Percentiles rank a stretch among this genome's conserved stretches.
phyloP scores from a whole-genome alignment of 768 basidiomycete species.

The Boletus reticulatus region DNA sequence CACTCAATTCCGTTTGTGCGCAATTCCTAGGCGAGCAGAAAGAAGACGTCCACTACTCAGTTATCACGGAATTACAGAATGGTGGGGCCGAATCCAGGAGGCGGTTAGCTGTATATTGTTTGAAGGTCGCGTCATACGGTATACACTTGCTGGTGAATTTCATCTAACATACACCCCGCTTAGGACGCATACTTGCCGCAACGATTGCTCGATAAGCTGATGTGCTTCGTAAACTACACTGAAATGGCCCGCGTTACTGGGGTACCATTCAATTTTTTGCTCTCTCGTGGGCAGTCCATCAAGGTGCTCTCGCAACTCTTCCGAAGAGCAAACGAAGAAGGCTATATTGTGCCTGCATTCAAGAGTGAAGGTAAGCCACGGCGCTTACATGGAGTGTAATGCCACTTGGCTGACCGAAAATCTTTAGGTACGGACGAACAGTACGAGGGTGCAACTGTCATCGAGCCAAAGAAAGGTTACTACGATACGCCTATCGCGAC shows the following conservation, averaged over 20 bases:
- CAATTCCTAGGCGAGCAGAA: conserved; percentile 99
- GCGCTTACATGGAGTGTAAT: background rate
- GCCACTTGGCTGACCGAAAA: background rate
- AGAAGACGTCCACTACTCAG: conserved; percentile 98
- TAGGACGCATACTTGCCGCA: conserved; percentile 99
- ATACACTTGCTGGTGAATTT: background rate
- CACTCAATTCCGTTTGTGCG: conserved; percentile 96
- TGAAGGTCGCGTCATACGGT: conserved; percentile 61
- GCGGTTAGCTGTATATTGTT: conserved; percentile 93
- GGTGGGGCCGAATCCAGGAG: conserved; percentile 91
- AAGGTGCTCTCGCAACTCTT: conserved; percentile 96
- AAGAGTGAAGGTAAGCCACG: conserved; percentile 72
- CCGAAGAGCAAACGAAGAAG: conserved; percentile 88
- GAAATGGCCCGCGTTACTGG: conserved; percentile 99
- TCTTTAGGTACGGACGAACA: conserved; percentile 82
- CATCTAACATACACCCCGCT: background rate
- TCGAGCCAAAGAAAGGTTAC: conserved; percentile 94
- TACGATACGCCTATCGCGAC: conserved; percentile 97
- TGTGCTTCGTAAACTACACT: conserved; percentile 98
- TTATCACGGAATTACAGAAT: conserved; percentile 97
- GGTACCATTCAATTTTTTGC: conserved; percentile 96
- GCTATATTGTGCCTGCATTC: conserved; percentile 83
- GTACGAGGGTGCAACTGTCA: conserved; percentile 98
- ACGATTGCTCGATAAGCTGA: conserved; percentile 92
- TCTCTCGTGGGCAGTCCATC: conserved; percentile 95